Percentiles rank a stretch among this genome's conserved stretches.
These are phyloP conservation scores for Exophiala bonariae DNA, from an alignment of 2,329 filamentous ascomycete species.

Conservation along the genomic window DNA sequence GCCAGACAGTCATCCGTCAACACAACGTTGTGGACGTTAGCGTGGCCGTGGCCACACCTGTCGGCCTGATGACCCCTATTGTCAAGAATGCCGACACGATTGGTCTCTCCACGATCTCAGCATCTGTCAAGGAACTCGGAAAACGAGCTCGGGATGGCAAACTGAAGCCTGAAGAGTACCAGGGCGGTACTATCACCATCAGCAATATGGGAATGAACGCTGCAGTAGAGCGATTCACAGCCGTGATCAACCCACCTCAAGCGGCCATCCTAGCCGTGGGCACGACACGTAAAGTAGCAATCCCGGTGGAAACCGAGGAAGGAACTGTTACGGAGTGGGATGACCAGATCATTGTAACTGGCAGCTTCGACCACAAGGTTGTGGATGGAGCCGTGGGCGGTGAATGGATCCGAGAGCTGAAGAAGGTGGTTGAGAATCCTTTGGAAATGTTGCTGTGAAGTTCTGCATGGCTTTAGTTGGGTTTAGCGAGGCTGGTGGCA, in stretches of 20 bases:
- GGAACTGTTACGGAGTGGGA: slow-evolving; percentile 84
- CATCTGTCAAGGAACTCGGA: slow-evolving; percentile 90
- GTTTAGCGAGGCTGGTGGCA: slow-evolving; percentile 25
- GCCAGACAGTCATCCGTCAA: slow-evolving; percentile 79
- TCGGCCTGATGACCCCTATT: slow-evolving; percentile 95
- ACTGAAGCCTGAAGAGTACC: slow-evolving; percentile 99
- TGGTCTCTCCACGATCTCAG: slow-evolving; percentile 84
- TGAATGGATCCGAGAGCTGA: slow-evolving; percentile 95
- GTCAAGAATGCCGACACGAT: slow-evolving; percentile 85
- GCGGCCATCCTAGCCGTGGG: slow-evolving; percentile 93
- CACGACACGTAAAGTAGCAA: slow-evolving; percentile 90
- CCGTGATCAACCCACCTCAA: slow-evolving; percentile 98
- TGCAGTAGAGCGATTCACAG: slow-evolving; percentile 94
- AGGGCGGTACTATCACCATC: slow-evolving; percentile 98
- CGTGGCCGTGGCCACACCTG: slow-evolving; percentile 90
- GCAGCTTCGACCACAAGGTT: slow-evolving; percentile 98
- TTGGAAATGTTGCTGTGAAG: slow-evolving; percentile 85
- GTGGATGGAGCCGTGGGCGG: slow-evolving; percentile 94
- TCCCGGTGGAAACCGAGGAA: slow-evolving; percentile 82
- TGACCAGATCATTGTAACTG: slow-evolving; percentile 93
- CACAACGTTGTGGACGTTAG: slow-evolving; percentile 92
- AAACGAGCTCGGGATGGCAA: slow-evolving; percentile 96
- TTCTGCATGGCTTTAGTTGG: slow-evolving; percentile 20
- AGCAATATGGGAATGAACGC: slow-evolving; percentile 99
- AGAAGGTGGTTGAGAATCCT: slow-evolving; percentile 97